Percentiles rank a stretch among this genome's conserved stretches.
These are phyloP conservation scores for Cryptosporidium muris DNA, from an alignment of 169 alveolate genomes.

Conservation along the genomic window DNA sequence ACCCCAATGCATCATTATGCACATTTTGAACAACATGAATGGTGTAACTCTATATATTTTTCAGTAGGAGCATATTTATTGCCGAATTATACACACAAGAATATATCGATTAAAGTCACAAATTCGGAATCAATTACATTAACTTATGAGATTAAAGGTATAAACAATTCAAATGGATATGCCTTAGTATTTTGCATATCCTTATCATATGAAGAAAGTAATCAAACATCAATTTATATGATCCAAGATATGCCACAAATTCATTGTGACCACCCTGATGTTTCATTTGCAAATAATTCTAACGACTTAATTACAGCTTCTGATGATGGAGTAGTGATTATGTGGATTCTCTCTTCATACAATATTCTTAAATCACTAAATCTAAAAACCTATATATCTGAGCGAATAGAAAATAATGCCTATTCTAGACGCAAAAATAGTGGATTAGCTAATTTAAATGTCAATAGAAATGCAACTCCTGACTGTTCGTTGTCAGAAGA, in stretches of 20 bases:
- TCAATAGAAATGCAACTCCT: conserved; percentile 1
- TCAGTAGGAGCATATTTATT: conserved; percentile 61
- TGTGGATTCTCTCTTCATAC: conserved; percentile 66
- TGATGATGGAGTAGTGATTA: conserved; percentile 76
- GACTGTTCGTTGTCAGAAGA: neutral
- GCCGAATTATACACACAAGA: conserved; percentile 20
- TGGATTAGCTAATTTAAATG: neutral
- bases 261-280: conserved; percentile 77
- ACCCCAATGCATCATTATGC: conserved; percentile 15
- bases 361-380: neutral
- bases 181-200: conserved; percentile 39
- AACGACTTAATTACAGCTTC: conserved; percentile 78
- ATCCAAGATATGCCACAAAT: conserved; percentile 29
- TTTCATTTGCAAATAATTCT: conserved; percentile 77
- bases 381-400: conserved; percentile 48
- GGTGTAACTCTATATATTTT: conserved; percentile 1
- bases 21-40: neutral
- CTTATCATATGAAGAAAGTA: neutral
- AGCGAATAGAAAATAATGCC: conserved; percentile 10
- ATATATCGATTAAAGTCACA: conserved; percentile 23
- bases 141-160: neutral
- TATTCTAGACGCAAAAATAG: conserved; percentile 24
- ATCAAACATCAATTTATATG: neutral
- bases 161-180: conserved; percentile 9
- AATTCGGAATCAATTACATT: neutral